Evolutionary conservation across 495 filamentous ascomycete species (phyloP).

Genomic region (Penicillium longicatenatum): DNA sequence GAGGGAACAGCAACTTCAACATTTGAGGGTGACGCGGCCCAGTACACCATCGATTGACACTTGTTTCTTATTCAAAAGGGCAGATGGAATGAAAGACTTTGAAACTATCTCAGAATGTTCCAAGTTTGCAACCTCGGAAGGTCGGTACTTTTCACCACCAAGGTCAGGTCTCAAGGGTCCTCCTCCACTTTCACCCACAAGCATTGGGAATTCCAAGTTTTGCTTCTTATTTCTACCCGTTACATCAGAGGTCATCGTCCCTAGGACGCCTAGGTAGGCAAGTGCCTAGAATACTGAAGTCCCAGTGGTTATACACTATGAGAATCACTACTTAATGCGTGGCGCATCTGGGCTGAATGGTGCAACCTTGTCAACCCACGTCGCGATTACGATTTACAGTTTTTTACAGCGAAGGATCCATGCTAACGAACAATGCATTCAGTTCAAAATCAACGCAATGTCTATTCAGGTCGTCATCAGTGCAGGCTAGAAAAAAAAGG

Average conservation of each 20-base stretch:
- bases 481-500: slow-evolving; percentile 29
- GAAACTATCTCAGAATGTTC: too few relatives aligned
- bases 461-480: slow-evolving; percentile 36
- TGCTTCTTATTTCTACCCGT: neutral
- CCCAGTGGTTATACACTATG: too few relatives aligned
- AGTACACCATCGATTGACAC: too few relatives aligned
- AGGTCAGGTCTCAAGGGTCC: slow-evolving; percentile 2
- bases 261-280: too few relatives aligned
- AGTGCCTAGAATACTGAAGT: too few relatives aligned
- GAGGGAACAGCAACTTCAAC: too few relatives aligned
- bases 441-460: slow-evolving; percentile 25
- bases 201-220: neutral
- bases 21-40: too few relatives aligned
- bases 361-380: neutral
- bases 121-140: neutral
- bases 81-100: too few relatives aligned
- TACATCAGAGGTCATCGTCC: too few relatives aligned
- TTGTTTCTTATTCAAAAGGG: too few relatives aligned
- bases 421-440: slow-evolving; percentile 28
- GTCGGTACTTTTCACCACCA: neutral
- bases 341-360: neutral
- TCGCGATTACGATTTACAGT: neutral
- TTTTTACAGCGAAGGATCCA: neutral
- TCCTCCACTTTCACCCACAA: neutral
- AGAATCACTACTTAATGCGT: too few relatives aligned